Conservation (phyloP, 1,284 basidiomycete genomes). For the Ceratobasidium sp. region DNA sequence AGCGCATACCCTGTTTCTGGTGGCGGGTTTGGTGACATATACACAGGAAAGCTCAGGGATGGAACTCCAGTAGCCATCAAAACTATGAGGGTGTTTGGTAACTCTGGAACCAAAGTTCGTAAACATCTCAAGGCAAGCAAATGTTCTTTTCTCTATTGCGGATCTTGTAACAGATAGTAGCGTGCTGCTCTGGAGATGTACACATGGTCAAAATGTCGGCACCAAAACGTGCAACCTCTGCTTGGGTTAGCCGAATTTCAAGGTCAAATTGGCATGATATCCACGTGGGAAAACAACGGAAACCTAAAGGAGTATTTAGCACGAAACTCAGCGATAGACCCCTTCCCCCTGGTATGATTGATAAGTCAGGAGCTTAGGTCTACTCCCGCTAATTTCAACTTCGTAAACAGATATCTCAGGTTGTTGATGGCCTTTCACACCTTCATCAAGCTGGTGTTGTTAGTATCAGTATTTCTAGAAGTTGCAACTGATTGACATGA, state of each 20-base stretch:
- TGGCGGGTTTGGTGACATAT: too few species aligned
- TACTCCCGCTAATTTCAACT: not conserved
- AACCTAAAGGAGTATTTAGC: not conserved
- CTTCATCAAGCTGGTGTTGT: conserved; percentile 2
- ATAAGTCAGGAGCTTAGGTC: not conserved
- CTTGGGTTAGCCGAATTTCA: not conserved
- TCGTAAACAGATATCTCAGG: not conserved
- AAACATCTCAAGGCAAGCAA: too few species aligned
- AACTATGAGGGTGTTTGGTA: too few species aligned
- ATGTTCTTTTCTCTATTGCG: too few species aligned
- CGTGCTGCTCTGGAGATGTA: conserved; percentile 4
- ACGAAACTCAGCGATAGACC: not conserved
- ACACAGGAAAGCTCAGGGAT: too few species aligned
- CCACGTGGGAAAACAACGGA: conserved; percentile 2
- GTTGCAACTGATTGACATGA: not conserved
- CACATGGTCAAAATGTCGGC: conserved; percentile 16
- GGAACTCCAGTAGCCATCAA: too few species aligned
- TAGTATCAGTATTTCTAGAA: not conserved
- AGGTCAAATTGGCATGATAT: conserved; percentile 16
- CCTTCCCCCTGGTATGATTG: not conserved
- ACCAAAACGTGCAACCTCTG: not conserved
- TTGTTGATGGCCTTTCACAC: not conserved
- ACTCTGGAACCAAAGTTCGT: too few species aligned
- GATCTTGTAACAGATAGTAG: too few species aligned
- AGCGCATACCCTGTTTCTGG: too few species aligned